Evolutionary conservation across 2,329 filamentous ascomycete genomes (phyloP), one percentile per base, ranked within the genome.

Genomic region (Xylaria sp.): DNA sequence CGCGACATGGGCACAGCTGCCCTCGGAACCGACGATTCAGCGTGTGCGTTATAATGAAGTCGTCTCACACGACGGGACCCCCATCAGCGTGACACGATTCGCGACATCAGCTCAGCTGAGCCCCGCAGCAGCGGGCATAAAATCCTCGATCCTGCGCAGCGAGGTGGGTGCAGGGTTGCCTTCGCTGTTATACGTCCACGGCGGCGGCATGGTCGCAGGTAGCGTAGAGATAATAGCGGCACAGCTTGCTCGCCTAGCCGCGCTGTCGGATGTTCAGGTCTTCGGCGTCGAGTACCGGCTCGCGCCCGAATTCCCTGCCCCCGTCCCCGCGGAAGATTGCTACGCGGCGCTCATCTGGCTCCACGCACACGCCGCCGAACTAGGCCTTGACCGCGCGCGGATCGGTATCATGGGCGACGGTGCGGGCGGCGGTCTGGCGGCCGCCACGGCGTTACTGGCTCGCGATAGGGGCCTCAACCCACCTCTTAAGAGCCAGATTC

Each of bases 361-460:
- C 0, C 66, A 70, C 2, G 46, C 63, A 0, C 72, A 77, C 57
- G 72, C 74, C 2, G 66, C 71, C 0, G 64, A 67, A 36, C 64
- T 79, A 2, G 81, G 81, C 3, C 80, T 85, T 36, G 75, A 79
- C 20, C 73, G 78, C 2, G 79, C 83, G 0, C 83, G 83, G 25
- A 81, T 88, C 45, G 82, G 85, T 3, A 77, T 87, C 15, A 82
- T 82, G 67, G 85, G 86, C 9, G 85, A 87, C 69, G 85, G 83
- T 43, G 86, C 85, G 0, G 86, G 86, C 2, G 86, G 84, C 0
- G 85, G 85, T 56, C 77, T 88, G 9, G 85, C 84, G 0, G 83
- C 84, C 0, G 83, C 81, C 1, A 78, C 84, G 68, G 79, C 84
- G 0, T 76, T 87, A 28, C 81, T 86, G 80, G 78, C 76, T 0